phyloP scores from a whole-genome alignment of 192 early-diverging fungal genomes.

The Backusella australiensis region DNA sequence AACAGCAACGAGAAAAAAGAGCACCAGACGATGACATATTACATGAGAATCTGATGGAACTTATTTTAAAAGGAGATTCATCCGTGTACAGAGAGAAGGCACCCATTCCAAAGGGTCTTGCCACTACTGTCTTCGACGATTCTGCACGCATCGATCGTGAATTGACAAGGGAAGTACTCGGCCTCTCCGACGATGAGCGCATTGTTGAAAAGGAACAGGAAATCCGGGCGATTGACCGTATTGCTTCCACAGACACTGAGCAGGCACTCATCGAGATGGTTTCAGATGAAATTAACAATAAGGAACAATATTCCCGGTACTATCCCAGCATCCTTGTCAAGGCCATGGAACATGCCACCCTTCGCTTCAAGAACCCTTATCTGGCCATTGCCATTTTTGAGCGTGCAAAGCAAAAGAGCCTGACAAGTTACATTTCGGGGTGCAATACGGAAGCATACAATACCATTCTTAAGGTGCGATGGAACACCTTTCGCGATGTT shows the following conservation, averaged over 20 bases:
- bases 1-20: not conserved
- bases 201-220: not conserved
- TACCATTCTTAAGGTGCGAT: constrained; percentile 29
- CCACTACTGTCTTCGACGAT: not conserved
- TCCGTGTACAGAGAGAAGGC: constrained; percentile 10
- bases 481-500: constrained; percentile 42
- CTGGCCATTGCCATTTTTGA: constrained; percentile 45
- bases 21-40: not conserved
- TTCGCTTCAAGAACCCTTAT: constrained; percentile 35
- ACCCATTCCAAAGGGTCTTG: constrained; percentile 13
- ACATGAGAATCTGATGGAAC: not conserved
- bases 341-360: constrained; percentile 24
- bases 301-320: constrained; percentile 6
- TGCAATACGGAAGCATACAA: constrained; percentile 39
- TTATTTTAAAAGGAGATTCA: not conserved
- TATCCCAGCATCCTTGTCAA: constrained; percentile 9
- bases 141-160: not conserved
- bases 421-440: constrained; percentile 37
- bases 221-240: not conserved
- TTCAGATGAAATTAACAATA: not conserved
- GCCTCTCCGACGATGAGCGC: not conserved
- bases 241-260: not conserved
- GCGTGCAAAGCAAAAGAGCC: constrained; percentile 32
- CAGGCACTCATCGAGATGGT: not conserved
- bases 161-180: not conserved